Conservation (phyloP, 345 rosid genomes). For the Cochlearia excelsa region DNA sequence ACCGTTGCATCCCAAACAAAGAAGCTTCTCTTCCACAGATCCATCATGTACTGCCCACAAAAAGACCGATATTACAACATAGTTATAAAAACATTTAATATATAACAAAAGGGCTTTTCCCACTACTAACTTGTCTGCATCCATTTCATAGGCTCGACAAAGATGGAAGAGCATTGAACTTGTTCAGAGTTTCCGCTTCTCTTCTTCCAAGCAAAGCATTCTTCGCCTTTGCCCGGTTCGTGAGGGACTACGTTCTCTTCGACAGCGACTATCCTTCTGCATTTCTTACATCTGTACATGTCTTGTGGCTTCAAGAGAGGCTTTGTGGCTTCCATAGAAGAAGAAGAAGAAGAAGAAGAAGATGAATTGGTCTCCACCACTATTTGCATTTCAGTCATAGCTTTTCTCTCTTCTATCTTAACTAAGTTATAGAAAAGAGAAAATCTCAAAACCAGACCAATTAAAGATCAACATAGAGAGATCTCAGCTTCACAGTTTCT, state of each 20-base stretch:
- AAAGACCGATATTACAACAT: not conserved
- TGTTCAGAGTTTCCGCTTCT: conserved; percentile 49
- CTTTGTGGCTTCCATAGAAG: not conserved
- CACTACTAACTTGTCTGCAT: conserved; percentile 60
- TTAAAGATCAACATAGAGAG: not conserved
- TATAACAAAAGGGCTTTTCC: not conserved
- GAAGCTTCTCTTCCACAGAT: conserved; percentile 72
- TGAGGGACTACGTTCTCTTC: conserved; percentile 63
- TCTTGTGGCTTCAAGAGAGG: conserved; percentile 44
- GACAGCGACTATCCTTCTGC: conserved; percentile 73
- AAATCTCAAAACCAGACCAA: not conserved
- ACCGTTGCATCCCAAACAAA: conserved; percentile 72
- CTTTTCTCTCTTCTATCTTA: not conserved
- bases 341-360: no score
- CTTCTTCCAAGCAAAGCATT: conserved; percentile 75
- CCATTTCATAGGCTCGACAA: conserved; percentile 96
- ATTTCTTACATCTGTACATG: conserved; percentile 79
- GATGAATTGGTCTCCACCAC: conserved; percentile 30
- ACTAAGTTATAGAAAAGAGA: not conserved
- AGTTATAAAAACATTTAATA: not conserved
- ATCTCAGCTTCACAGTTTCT: not conserved
- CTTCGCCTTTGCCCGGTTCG: conserved; percentile 69
- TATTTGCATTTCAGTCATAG: conserved; percentile 28
- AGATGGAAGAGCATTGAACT: conserved; percentile 68
- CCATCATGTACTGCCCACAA: conserved; percentile 73